Conservation (phyloP, 2,329 filamentous ascomycete species). For the Epichloe sylvatica region DNA sequence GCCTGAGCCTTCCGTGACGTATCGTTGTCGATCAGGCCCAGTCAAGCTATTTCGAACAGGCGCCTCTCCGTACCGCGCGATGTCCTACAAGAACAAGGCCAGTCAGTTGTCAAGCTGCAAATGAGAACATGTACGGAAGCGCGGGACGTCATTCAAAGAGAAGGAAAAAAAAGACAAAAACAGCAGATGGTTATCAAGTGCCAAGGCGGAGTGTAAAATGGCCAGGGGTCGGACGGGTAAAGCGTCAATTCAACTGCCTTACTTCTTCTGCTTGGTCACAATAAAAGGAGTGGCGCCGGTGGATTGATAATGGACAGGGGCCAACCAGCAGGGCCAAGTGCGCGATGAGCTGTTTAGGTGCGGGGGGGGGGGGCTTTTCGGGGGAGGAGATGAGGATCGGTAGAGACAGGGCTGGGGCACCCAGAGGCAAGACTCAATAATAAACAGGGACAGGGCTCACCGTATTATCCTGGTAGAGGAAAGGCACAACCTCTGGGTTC, state of each 20-base stretch:
- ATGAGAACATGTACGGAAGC: not conserved
- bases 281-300: slow-evolving; percentile 1
- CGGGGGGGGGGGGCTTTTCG: not conserved
- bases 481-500: slow-evolving; percentile 91
- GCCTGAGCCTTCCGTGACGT: slow-evolving; percentile 33
- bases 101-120: not conserved
- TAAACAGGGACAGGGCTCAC: slow-evolving; percentile 30
- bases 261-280: not conserved
- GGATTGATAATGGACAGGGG: slow-evolving; percentile 1
- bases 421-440: slow-evolving; percentile 2
- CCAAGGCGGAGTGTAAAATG: not conserved
- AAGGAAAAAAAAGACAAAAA: no score
- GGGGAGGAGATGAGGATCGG: slow-evolving; percentile 1
- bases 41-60: slow-evolving; percentile 58
- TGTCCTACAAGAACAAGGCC: slow-evolving; percentile 38
- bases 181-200: not conserved
- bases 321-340: not conserved
- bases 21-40: slow-evolving; percentile 56
- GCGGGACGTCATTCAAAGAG: not conserved
- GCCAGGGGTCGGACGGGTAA: not conserved
- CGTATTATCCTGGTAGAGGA: slow-evolving; percentile 74
- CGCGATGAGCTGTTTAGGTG: not conserved
- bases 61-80: slow-evolving; percentile 62
- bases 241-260: not conserved
- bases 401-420: not conserved